Base-by-base conservation (phyloP, 139 green algal species). In the Chlorella sp. region DNA sequence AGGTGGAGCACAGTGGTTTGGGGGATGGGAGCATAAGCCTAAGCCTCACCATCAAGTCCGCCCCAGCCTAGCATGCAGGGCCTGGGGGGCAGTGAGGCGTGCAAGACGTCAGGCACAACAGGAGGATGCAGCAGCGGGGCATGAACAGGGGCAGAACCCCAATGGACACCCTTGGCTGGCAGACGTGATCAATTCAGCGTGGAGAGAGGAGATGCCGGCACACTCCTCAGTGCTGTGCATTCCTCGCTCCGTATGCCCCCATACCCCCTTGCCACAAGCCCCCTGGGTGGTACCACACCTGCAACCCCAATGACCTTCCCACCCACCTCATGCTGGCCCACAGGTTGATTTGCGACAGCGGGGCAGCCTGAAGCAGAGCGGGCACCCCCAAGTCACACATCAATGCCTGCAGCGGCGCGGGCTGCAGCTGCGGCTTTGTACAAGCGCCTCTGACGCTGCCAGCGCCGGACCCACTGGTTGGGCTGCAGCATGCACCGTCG, bases 311-410 rank as follows among this genome's bases (percentile, higher is more conserved):
- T n/a, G n/a, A n/a, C n/a, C n/a, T n/a, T n/a, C n/a, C n/a, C n/a
- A n/a, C n/a, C n/a, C 73, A 75, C 85, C 81, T 79, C 80, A 87
- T 34, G 68, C 60, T 85, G 5, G 30, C 90, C 76, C 71, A 91
- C 40, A 93, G 89, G 73, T 90, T 91, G 66, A 80, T 68, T 16
- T 83, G 71, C 14, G 42, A 85, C 32, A 88, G 76, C 37, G 14
- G 24, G 16, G 53, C 64, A 28, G 16, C 32, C 19, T 84, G 34
- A 78, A 93, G 21, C 39, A 73, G 34, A 21, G 34, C 14, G 11
- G 89, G 78, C 42, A 85, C 76, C 28, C 24, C 53, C 9, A 94
- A n/a, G 48, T 93, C 81, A 2, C 30, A 37, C 42, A 80, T 81
- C 32, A 92, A 42, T 0, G 80, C 69, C 5, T 88, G 87, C 79